Evolutionary conservation across 1,284 basidiomycete genomes (phyloP), one percentile per base, ranked within the genome.

Genomic region (Boletus subluridellus): DNA sequence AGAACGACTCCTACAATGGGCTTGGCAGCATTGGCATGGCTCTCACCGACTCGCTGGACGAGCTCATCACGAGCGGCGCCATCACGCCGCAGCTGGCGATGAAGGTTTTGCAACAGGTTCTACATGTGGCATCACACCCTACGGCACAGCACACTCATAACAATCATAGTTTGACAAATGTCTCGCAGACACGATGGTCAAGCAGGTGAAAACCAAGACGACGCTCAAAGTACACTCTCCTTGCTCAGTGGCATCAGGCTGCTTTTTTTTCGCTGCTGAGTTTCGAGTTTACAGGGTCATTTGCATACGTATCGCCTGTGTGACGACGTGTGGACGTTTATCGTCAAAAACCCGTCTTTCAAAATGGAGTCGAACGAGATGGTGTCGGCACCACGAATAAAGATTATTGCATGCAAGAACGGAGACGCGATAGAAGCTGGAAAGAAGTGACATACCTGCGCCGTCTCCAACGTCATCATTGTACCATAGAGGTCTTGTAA

Each of bases 41-140:
- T 49, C 83, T 99, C 57, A 98, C 96, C n/a, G 96, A 99, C 80
- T 95, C 96, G 63, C 86, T 99, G 66, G 96, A 99, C 77, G 96
- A 99, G 78, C 85, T 99, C 61, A 99, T 99, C 70, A 97, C 95
- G 53, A 93, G 90, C 66, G 96, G 96, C 2, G 90, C 94, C 59
- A 98, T 99, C 67, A 97, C 95, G 24, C 96, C 97, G 2, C 95
- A 99, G 76, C 77, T 99, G 62, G 96, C 96, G 14, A 95, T 98
- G 91, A 92, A 96, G 73, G 94, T 98, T 9, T 77, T 99, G 58
- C 92, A 92, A 73, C 94, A 97, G 90, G 95, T 96, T 60, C 53
- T 58, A 28, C 58, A 54, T 54, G 44, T 50, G 30, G 49, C 34
- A 58, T 45, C 37, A 39, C 44, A 44, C 24, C 24, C 30, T 24